Percentiles rank a stretch among this genome's conserved stretches.
phyloP scores from a whole-genome alignment of 495 filamentous ascomycete species.

The Penicillium goetzii region DNA sequence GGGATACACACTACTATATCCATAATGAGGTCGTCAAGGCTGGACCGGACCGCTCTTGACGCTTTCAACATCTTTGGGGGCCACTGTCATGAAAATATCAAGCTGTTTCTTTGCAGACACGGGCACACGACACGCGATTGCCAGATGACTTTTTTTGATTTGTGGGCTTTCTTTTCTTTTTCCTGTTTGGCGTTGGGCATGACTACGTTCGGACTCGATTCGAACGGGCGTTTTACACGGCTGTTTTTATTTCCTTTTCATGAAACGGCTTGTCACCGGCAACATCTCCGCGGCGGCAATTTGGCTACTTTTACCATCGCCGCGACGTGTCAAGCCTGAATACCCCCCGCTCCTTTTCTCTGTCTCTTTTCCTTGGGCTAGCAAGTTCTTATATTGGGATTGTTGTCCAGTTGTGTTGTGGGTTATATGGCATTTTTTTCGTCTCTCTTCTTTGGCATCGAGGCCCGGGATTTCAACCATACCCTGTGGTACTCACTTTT shows the following conservation, averaged over 20 bases:
- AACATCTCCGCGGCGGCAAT: neutral
- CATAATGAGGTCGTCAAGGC: constrained; percentile 37
- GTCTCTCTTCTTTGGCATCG: constrained; percentile 13
- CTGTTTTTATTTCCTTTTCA: neutral
- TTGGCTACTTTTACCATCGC: constrained; percentile 11
- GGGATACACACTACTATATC: constrained; percentile 20
- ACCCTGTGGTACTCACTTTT: constrained; percentile 12
- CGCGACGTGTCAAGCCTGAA: constrained; percentile 4
- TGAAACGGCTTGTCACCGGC: constrained; percentile 14
- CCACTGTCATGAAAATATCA: constrained; percentile 2
- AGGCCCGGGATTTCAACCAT: constrained; percentile 21
- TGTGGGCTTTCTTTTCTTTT: neutral
- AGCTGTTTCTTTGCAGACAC: neutral
- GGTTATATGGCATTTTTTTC: neutral
- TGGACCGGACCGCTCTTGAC: constrained; percentile 36
- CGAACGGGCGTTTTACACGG: constrained; percentile 6
- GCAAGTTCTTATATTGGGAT: neutral
- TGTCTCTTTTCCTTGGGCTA: constrained; percentile 3
- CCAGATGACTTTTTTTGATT: constrained; percentile 3
- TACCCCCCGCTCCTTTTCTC: neutral
- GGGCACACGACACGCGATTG: neutral
- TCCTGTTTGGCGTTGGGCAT: constrained; percentile 9
- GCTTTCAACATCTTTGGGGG: constrained; percentile 4
- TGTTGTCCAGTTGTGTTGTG: neutral
- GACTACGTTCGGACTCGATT: constrained; percentile 8